Percentiles rank a stretch among this genome's conserved stretches.
Evolutionary conservation across 352 stramenopile genomes (phyloP).

Genomic region (Pythium aristosporum): DNA sequence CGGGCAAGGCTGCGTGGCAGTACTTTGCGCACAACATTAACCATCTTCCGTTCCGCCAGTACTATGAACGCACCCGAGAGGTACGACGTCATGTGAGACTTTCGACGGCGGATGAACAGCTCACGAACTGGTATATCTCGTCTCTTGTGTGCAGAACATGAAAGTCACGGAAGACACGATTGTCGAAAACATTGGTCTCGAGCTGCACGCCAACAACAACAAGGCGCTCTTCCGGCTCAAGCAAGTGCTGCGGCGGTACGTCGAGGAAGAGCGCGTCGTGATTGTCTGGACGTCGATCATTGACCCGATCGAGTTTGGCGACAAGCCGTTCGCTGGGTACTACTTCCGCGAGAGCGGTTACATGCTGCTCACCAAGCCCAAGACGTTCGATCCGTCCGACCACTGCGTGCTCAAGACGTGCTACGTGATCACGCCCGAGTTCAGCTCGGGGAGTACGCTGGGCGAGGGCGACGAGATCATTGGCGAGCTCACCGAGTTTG

Average conservation of each 20-base stretch:
- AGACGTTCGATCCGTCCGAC: conserved; percentile 29
- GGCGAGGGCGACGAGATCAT: conserved; percentile 27
- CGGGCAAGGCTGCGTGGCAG: conserved; percentile 25
- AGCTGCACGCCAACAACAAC: conserved; percentile 46
- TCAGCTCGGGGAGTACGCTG: conserved; percentile 25
- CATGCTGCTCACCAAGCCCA: conserved; percentile 48
- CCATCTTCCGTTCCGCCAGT: conserved; percentile 29
- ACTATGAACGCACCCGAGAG: conserved; percentile 26
- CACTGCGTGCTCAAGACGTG: conserved; percentile 52
- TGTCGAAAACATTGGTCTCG: conserved; percentile 57
- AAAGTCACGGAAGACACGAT: conserved; percentile 48
- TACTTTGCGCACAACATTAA: conserved; percentile 29
- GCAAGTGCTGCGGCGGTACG: conserved; percentile 53
- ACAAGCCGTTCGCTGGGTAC: conserved; percentile 40
- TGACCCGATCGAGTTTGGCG: conserved; percentile 54
- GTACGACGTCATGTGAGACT: conserved; percentile 12
- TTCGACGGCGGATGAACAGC: too few species aligned
- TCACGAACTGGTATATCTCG: neutral
- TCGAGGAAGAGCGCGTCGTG: conserved; percentile 46
- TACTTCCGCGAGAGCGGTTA: conserved; percentile 67
- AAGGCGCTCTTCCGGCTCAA: conserved; percentile 48
- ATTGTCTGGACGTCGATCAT: conserved; percentile 60
- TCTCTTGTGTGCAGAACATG: conserved; percentile 14
- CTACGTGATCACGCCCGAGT: conserved; percentile 55
- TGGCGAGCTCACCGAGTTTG: conserved; percentile 28